These are phyloP conservation scores for Yamadazyma aaseri DNA, from an alignment of 1,139 yeast species.

Conservation along the genomic window DNA sequence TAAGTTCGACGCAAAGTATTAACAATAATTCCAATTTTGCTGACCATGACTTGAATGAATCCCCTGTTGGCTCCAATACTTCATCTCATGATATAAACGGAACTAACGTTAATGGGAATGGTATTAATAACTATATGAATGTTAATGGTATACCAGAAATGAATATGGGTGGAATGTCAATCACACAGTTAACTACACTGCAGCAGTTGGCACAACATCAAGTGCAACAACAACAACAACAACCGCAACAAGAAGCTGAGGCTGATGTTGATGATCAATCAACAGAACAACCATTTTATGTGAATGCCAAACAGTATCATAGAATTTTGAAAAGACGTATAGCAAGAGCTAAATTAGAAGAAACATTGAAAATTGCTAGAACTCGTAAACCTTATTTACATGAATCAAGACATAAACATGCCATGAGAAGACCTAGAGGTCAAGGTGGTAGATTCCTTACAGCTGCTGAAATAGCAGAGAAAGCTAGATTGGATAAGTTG, in stretches of 20 bases:
- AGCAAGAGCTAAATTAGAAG: conserved; percentile 93
- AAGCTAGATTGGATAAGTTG: conserved; percentile 57
- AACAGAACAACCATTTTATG: conserved; percentile 89
- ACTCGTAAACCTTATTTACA: conserved; percentile 94
- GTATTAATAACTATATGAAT: conserved; percentile 2
- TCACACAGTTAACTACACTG: conserved; percentile 3
- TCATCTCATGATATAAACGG: conserved; percentile 9
- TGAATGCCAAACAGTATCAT: conserved; percentile 96
- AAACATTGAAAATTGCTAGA: conserved; percentile 79
- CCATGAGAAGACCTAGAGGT: conserved; percentile 98
- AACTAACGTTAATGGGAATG: conserved; percentile 6
- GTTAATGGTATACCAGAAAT: conserved; percentile 6
- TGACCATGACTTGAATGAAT: background rate
- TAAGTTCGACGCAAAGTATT: background rate
- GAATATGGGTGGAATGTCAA: conserved; percentile 6
- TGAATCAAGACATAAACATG: conserved; percentile 97
- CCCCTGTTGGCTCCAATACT: conserved; percentile 13
- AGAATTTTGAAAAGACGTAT: conserved; percentile 88
- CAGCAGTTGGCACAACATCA: conserved; percentile 9
- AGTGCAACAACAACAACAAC: conserved; percentile 12
- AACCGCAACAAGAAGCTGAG: conserved; percentile 7
- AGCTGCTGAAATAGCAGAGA: conserved; percentile 93
- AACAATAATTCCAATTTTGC: background rate
- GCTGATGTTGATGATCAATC: conserved; percentile 14
- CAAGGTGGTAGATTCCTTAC: conserved; percentile 97